Percentiles rank a stretch among this genome's conserved stretches.
Evolutionary conservation across 192 early-diverging fungal genomes (phyloP).

Genomic region (Rhizophagus clarus): DNA sequence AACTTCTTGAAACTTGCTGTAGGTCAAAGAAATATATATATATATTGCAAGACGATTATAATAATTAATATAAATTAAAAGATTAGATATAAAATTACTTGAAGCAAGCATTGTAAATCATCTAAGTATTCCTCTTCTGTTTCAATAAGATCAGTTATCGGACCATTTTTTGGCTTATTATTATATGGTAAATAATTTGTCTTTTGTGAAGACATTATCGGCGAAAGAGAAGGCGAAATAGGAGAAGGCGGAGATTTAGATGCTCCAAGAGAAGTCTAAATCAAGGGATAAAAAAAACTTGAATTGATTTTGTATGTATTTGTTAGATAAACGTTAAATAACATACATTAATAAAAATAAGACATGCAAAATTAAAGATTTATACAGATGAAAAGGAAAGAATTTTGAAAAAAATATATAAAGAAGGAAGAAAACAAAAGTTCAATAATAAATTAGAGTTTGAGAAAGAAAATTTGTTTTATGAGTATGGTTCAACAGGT

Average conservation of each 20-base stretch:
- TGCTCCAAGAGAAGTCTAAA: background rate
- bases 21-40: background rate
- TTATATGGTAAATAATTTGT: constrained; percentile 34
- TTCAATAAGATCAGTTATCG: constrained; percentile 54
- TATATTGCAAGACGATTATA: background rate
- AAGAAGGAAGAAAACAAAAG: too few relatives aligned
- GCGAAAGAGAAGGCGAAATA: background rate
- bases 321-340: background rate
- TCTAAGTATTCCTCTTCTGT: constrained; percentile 57
- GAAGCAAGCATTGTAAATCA: constrained; percentile 52
- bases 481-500: too few relatives aligned
- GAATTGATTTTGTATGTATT: background rate
- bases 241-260: background rate
- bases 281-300: background rate
- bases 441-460: too few relatives aligned
- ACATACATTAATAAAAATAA: too few relatives aligned
- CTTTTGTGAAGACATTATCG: constrained; percentile 26
- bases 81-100: constrained; percentile 42
- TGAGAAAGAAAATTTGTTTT: too few relatives aligned
- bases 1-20: constrained; percentile 57
- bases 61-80: background rate
- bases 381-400: too few relatives aligned
- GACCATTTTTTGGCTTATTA: constrained; percentile 43
- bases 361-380: too few relatives aligned
- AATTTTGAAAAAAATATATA: too few relatives aligned